Conservation (phyloP, 768 basidiomycete species). For the Paxillus rubicundulus region DNA sequence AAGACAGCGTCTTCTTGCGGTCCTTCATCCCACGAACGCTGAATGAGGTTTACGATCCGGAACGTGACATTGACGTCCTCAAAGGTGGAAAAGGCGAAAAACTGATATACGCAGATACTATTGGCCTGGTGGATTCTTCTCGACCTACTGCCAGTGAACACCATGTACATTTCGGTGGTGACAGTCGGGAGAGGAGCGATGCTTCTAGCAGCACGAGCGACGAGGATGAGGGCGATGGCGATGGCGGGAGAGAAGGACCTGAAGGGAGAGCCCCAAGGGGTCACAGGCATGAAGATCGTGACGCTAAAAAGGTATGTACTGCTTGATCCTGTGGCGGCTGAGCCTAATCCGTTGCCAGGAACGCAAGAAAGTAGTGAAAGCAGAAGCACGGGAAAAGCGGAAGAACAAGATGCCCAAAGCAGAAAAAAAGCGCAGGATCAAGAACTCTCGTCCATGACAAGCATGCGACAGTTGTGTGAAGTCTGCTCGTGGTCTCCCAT, state of each 20-base stretch:
- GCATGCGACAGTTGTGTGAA: constrained; percentile 15
- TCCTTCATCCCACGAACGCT: constrained; percentile 93
- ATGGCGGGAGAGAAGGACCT: constrained; percentile 32
- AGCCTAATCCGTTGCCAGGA: constrained; percentile 50
- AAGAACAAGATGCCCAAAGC: constrained; percentile 94
- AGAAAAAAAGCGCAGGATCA: constrained; percentile 87
- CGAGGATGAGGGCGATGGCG: constrained; percentile 36
- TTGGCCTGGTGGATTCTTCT: constrained; percentile 63
- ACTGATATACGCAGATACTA: constrained; percentile 86
- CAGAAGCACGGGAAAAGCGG: constrained; percentile 81
- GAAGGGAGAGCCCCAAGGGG: constrained; percentile 69
- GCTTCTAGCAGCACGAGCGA: constrained; percentile 28
- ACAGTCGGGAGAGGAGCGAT: constrained; percentile 21
- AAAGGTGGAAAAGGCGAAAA: constrained; percentile 64
- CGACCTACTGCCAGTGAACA: constrained; percentile 1
- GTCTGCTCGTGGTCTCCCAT: not conserved
- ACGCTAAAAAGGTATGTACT: constrained; percentile 74
- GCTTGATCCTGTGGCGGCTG: constrained; percentile 4
- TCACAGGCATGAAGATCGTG: constrained; percentile 90
- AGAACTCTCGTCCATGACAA: constrained; percentile 35
- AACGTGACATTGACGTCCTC: constrained; percentile 82
- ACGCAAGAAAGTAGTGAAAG: constrained; percentile 86
- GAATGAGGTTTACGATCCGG: constrained; percentile 92
- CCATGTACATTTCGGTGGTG: constrained; percentile 21
- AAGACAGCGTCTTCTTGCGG: constrained; percentile 85